Evolutionary conservation across 495 filamentous ascomycete genomes (phyloP).

Genomic region (Aspergillus wentii): DNA sequence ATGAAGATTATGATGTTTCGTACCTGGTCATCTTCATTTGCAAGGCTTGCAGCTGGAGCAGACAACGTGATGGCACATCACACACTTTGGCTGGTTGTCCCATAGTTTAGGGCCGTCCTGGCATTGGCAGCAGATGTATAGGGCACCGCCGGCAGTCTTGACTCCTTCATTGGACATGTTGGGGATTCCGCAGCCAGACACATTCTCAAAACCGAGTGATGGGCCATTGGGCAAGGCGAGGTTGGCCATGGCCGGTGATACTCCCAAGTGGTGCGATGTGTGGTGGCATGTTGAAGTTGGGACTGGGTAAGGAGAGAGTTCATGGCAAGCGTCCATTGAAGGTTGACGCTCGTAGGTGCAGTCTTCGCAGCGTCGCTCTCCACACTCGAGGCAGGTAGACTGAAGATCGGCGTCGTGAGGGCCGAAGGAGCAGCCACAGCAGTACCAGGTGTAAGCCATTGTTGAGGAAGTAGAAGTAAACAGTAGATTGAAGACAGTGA

Average conservation of each 20-base stretch:
- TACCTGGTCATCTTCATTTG: no score
- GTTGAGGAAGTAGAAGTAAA: no score
- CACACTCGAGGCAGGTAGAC: conserved; percentile 23
- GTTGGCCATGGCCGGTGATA: conserved; percentile 6
- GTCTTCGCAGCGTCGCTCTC: conserved; percentile 9
- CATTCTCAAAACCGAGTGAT: background rate
- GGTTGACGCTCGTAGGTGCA: conserved; percentile 15
- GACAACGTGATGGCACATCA: conserved; percentile 24
- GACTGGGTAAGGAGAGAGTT: conserved; percentile 15
- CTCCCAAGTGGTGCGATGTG: background rate
- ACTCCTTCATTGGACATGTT: background rate
- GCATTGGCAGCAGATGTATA: conserved; percentile 40
- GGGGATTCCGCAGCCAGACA: background rate
- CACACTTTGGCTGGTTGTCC: conserved; percentile 27
- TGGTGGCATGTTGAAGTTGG: background rate
- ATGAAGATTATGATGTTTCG: no score
- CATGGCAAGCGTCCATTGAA: conserved; percentile 3
- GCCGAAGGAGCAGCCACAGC: conserved; percentile 27
- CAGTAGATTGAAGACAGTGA: background rate
- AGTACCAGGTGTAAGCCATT: conserved; percentile 29
- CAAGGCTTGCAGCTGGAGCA: conserved; percentile 25
- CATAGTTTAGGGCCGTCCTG: conserved; percentile 37
- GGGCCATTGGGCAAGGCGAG: conserved; percentile 4
- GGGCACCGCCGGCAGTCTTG: conserved; percentile 3
- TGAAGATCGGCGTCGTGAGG: conserved; percentile 22